phyloP scores from a whole-genome alignment of 2,329 filamentous ascomycete genomes.

The Coniochaeta sp. region DNA sequence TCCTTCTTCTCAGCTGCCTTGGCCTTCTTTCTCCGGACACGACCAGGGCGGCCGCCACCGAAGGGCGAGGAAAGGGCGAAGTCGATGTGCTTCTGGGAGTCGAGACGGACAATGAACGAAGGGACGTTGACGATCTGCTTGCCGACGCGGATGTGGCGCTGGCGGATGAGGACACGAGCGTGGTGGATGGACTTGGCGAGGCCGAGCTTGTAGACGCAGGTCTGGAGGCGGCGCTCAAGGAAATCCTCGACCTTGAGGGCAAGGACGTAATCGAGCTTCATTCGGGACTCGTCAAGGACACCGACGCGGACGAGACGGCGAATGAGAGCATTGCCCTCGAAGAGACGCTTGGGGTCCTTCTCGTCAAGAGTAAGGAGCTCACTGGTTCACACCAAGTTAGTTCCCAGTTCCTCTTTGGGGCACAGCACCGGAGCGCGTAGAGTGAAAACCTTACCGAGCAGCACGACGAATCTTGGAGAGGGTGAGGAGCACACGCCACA shows the following conservation, averaged over 20 bases:
- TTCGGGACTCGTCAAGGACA: conserved; percentile 99
- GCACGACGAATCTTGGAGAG: conserved; percentile 99
- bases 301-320: conserved; percentile 98
- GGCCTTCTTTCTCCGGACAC: conserved; percentile 99
- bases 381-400: conserved; percentile 44
- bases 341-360: conserved; percentile 99
- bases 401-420: not conserved
- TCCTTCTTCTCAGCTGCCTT: conserved; percentile 85
- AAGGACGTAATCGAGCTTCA: conserved; percentile 99
- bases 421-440: not conserved
- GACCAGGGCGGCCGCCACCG: conserved; percentile 91
- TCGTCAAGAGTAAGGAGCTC: conserved; percentile 99
- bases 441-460: conserved; percentile 81
- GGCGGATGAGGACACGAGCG: conserved; percentile 98
- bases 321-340: conserved; percentile 99
- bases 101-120: conserved; percentile 98
- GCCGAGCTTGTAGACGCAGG: conserved; percentile 99
- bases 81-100: conserved; percentile 99
- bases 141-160: conserved; percentile 99
- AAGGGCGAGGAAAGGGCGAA: conserved; percentile 97
- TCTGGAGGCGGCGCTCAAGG: conserved; percentile 99
- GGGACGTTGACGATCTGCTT: conserved; percentile 99
- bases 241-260: conserved; percentile 99
- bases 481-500: conserved; percentile 99
- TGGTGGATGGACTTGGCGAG: conserved; percentile 99